A percentile compares a stretch with the other conserved stretches of the same genome.
These are phyloP conservation scores for maize (Zea mays) DNA, from an alignment of 176 grass and related monocot genomes.

Conservation along the genomic window Zm-B73-REFERENCE-NAM-5.0 NC_050098.1:171685501-171686000, in stretches of 20 bases:
- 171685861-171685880: slow-evolving; percentile 21
- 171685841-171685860: not conserved
- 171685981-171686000: slow-evolving; percentile 46
- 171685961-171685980: slow-evolving; percentile 68
- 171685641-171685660: slow-evolving; percentile 38
- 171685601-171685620: slow-evolving; percentile 80
- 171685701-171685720: slow-evolving; percentile 26
- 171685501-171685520: slow-evolving; percentile 44
- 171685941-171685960: not conserved
- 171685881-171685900: slow-evolving; percentile 41
- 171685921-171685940: slow-evolving; percentile 57
- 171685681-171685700: slow-evolving; percentile 53
- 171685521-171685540: slow-evolving; percentile 41
- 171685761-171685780: slow-evolving; percentile 36
- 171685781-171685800: not conserved
- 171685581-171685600: slow-evolving; percentile 36
- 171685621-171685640: not conserved
- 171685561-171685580: slow-evolving; percentile 39
- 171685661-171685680: slow-evolving; percentile 62
- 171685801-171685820: slow-evolving; percentile 43
- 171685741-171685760: slow-evolving; percentile 11
- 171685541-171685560: slow-evolving; percentile 28
- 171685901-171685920: slow-evolving; percentile 43
- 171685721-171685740: not conserved
- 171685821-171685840: slow-evolving; percentile 49